phyloP scores from a whole-genome alignment of 768 basidiomycete genomes.

The Tulasnella sp. region DNA sequence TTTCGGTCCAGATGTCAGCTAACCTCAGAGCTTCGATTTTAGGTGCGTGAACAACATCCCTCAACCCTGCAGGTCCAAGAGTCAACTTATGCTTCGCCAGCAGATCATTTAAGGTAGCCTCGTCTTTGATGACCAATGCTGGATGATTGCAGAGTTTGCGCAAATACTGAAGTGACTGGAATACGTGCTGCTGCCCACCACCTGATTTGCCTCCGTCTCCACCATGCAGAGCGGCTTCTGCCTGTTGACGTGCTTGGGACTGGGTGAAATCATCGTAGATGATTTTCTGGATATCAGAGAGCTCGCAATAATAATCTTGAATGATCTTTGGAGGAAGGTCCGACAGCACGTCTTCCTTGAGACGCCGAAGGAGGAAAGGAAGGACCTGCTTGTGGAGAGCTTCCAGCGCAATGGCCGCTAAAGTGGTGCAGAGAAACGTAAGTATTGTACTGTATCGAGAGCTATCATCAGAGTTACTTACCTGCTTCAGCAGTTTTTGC shows the following conservation, averaged over 20 bases:
- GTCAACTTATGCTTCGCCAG: conserved; percentile 30
- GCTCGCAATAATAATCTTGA: conserved; percentile 97
- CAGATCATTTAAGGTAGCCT: conserved; percentile 47
- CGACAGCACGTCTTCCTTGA: conserved; percentile 93
- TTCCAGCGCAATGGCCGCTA: conserved; percentile 87
- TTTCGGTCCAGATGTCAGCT: too few relatives aligned
- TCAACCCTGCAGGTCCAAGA: conserved; percentile 19
- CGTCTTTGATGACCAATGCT: conserved; percentile 69
- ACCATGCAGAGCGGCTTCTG: conserved; percentile 42
- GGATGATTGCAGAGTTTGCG: conserved; percentile 98
- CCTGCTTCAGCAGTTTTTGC: conserved; percentile 90
- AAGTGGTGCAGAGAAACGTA: conserved; percentile 6
- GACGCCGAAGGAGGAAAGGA: conserved; percentile 89
- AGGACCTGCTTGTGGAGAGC: conserved; percentile 96
- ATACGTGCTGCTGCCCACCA: conserved; percentile 67
- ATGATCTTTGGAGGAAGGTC: conserved; percentile 99
- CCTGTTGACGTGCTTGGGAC: conserved; percentile 54
- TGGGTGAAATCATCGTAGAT: conserved; percentile 90
- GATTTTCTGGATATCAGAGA: conserved; percentile 85
- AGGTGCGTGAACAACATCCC: conserved; percentile 83
- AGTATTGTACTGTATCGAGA: conserved; percentile 1
- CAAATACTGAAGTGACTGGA: conserved; percentile 93
- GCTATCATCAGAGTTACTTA: conserved; percentile 29
- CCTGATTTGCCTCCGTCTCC: conserved; percentile 28
- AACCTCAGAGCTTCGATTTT: conserved; percentile 86